Evolutionary conservation across 2,329 filamentous ascomycete species (phyloP), one percentile per base, ranked within the genome.

Genomic region (Graphilbum sp.): DNA sequence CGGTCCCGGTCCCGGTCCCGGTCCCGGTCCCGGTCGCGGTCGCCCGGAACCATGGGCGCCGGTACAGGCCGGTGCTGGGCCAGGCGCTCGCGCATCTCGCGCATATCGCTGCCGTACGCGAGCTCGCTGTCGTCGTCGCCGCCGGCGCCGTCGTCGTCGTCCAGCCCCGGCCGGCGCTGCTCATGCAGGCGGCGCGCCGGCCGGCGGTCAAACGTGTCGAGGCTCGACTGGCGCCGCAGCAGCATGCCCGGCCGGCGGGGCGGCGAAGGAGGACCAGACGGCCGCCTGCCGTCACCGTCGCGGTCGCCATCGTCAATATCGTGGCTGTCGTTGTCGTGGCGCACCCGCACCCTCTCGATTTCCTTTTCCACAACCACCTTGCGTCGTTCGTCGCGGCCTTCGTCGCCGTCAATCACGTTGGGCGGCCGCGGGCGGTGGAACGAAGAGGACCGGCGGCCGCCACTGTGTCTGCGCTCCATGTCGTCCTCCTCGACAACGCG

Each of bases 171-270:
- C 21, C 21, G 21, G 6, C 5, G 27, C 27, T 29, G 23, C 23
- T 25, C 23, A 25, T n/a, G 33, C 35, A 11, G 23, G 4, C 41
- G 45, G 13, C 39, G 43, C 1, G 37, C 36, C 1, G 82, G 79
- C 21, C 75, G 75, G 35, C 86, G 76, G 57, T 95, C 87, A 52
- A 85, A 94, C 0, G 82, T 93, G 55, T 94, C 87, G 30, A 94
- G 66, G 37, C 85, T 93, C 13, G 85, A 93, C 55, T 93, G 86
- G 32, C 87, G 74, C 41, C 87, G 73, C 36, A 90, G 52, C 45
- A 87, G 67, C 23, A 66, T 65, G 3, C 47, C 51, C 2, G 85
- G 86, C 34, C 80, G 69, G 25, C 68, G 66, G 37, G 72, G 62
- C 34, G 63, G 62, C 3, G 67, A n/a, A n/a, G n/a, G n/a, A n/a